Base-by-base conservation (phyloP, 2,329 filamentous ascomycete genomes). In the Colletotrichum plurivorum region DNA sequence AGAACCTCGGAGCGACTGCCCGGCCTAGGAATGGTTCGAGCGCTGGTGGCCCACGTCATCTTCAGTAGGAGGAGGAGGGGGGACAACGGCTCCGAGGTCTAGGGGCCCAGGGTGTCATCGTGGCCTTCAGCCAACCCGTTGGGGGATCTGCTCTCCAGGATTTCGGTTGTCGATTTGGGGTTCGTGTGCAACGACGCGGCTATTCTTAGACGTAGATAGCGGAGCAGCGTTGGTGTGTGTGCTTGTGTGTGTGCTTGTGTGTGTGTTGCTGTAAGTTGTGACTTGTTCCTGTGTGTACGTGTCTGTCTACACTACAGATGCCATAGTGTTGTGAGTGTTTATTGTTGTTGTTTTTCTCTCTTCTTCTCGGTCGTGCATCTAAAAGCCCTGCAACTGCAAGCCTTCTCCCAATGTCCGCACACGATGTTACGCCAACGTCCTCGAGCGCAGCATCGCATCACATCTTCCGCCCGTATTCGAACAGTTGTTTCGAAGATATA, bases 91-190 rank as follows among this genome's bases (percentile, higher is more conserved):
- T 69, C 67, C 52, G 55, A 66, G n/a, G 54, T 60, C 18, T 49
- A 69, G 56, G 67, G 31, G 53, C 63, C 52, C 52, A 67, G 67
- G 55, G 67, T 70, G 27, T 63, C 67, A 68, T 68, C 57, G 67
- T 20, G 63, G 57, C 67, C 36, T 59, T 51, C 22, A 59, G 60
- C 61, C 61, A 65, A 43, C 54, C 63, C 52, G 52, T 52, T 43
- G 51, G 52, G 67, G 67, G 63, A 70, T 70, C 67, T 70, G 57
- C 64, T 67, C 63, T 70, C 67, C 67, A 70, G 67, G 67, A 68
- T 68, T 63, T 68, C 67, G 63, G 64, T 62, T 62, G 56, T 63
- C 39, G 63, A 70, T 63, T 67, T 57, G 55, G 55, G 62, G 49
- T 60, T 62, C 57, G 52, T 54, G 52, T 67, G 67, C 67, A 56